Percentiles rank a stretch among this genome's conserved stretches.
Conservation (phyloP, 176 grass and related monocot species). For the Zoysia pacifica region DNA sequence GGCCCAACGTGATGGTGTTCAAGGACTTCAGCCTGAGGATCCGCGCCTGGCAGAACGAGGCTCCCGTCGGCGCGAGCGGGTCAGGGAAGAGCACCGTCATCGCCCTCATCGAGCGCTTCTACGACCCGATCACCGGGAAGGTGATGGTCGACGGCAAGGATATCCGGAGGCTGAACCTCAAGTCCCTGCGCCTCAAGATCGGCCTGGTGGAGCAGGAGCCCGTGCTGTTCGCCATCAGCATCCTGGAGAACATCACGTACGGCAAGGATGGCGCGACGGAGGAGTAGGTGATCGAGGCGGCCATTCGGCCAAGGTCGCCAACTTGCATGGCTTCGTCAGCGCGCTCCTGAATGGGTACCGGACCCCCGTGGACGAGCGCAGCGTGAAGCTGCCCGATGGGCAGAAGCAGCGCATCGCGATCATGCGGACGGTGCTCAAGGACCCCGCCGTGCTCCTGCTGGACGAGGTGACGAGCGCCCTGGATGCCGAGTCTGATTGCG, state of each 20-base stretch:
- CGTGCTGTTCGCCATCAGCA: conserved; percentile 71
- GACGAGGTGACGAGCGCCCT: conserved; percentile 86
- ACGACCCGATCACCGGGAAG: conserved; percentile 80
- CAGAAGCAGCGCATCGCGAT: conserved; percentile 95
- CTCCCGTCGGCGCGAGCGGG: conserved; percentile 69
- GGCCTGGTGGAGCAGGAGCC: conserved; percentile 92
- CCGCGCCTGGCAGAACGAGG: conserved; percentile 64
- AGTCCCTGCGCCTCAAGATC: conserved; percentile 65
- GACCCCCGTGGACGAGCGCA: conserved; percentile 78
- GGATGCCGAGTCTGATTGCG: conserved; percentile 80
- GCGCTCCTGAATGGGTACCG: conserved; percentile 73
- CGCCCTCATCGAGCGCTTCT: conserved; percentile 78
- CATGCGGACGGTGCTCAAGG: conserved; percentile 81
- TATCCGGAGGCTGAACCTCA: conserved; percentile 68
- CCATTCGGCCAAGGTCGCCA: conserved; percentile 74
- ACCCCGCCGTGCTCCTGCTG: conserved; percentile 74
- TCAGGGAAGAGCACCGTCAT: conserved; percentile 79
- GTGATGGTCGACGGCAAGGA: conserved; percentile 83
- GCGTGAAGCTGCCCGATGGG: conserved; percentile 74
- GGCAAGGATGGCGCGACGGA: conserved; percentile 69
- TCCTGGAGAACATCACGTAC: conserved; percentile 87
- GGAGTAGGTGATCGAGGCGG: conserved; percentile 64
- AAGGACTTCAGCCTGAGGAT: conserved; percentile 75
- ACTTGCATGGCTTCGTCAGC: conserved; percentile 83
- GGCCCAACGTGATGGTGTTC: conserved; percentile 73